These are phyloP conservation scores for Coemansia sp. DNA, from an alignment of 192 early-diverging fungal genomes.

Conservation along the genomic window DNA sequence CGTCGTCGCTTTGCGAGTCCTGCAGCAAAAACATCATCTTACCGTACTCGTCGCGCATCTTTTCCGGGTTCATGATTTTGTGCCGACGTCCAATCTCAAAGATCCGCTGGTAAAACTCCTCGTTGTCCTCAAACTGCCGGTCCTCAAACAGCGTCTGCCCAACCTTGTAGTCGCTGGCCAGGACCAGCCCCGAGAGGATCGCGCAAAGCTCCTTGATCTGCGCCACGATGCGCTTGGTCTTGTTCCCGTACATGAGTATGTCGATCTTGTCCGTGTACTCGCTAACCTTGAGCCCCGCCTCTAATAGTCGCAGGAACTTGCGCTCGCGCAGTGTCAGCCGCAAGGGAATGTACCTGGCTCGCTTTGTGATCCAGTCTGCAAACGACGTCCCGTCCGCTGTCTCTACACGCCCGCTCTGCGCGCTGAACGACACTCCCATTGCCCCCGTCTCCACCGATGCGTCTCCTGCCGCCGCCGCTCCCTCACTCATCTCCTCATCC, in stretches of 20 bases:
- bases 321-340: conserved; percentile 89
- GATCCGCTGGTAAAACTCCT: conserved; percentile 77
- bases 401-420: conserved; percentile 42
- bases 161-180: conserved; percentile 81
- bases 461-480: neutral
- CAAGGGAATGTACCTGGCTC: conserved; percentile 94
- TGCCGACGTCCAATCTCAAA: conserved; percentile 75
- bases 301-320: conserved; percentile 91
- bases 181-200: conserved; percentile 88
- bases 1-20: conserved; percentile 73
- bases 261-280: conserved; percentile 89
- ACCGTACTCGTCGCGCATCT: conserved; percentile 95
- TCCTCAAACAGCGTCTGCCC: conserved; percentile 80
- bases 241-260: conserved; percentile 78
- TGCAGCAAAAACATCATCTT: conserved; percentile 94
- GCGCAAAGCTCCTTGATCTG: conserved; percentile 98
- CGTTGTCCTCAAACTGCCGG: conserved; percentile 70
- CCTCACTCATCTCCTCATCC: conserved; percentile 1
- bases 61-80: conserved; percentile 95
- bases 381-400: conserved; percentile 59
- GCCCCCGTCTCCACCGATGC: conserved; percentile 37
- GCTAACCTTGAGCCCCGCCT: conserved; percentile 91
- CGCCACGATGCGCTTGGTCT: conserved; percentile 84
- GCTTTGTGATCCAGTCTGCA: conserved; percentile 82
- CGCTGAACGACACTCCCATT: conserved; percentile 45